Percentiles rank a stretch among this genome's conserved stretches.
Conservation (phyloP, 208 protist species). For the Trypanosoma congolense region DNA sequence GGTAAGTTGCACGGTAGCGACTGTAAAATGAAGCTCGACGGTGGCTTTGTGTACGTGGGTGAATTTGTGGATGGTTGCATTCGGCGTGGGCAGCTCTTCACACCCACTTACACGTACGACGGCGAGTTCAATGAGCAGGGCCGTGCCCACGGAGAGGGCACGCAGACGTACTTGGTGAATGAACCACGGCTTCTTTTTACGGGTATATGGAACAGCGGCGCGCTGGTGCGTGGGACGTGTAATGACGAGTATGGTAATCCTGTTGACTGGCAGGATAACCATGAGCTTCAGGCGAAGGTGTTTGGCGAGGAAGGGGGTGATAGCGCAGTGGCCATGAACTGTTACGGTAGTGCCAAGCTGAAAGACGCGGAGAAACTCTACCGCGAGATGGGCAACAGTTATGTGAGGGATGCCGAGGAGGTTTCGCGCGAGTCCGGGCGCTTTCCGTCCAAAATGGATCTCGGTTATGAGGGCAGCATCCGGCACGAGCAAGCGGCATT, state of each 20-base stretch:
- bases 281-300: conserved; percentile 64
- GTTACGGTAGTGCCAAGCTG: conserved; percentile 67
- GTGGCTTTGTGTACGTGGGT: conserved; percentile 86
- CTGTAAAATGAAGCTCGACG: conserved; percentile 88
- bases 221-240: conserved; percentile 72
- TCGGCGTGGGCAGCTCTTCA: conserved; percentile 75
- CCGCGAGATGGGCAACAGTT: conserved; percentile 69
- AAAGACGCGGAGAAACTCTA: conserved; percentile 70
- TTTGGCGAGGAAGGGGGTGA: conserved; percentile 56
- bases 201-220: conserved; percentile 82
- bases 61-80: conserved; percentile 84
- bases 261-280: conserved; percentile 89
- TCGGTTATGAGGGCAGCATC: conserved; percentile 84
- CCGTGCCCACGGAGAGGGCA: conserved; percentile 78
- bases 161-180: conserved; percentile 83
- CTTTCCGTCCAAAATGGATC: conserved; percentile 71
- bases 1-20: conserved; percentile 81
- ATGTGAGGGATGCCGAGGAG: conserved; percentile 60
- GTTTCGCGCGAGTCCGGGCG: conserved; percentile 39
- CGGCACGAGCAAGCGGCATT: conserved; percentile 47
- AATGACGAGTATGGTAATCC: conserved; percentile 79
- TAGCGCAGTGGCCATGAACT: conserved; percentile 68
- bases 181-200: conserved; percentile 81
- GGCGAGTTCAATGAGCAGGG: conserved; percentile 88
- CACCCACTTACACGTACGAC: conserved; percentile 88